phyloP scores from a whole-genome alignment of 176 grass and related monocot genomes.

The Zoysia japonica region DNA sequence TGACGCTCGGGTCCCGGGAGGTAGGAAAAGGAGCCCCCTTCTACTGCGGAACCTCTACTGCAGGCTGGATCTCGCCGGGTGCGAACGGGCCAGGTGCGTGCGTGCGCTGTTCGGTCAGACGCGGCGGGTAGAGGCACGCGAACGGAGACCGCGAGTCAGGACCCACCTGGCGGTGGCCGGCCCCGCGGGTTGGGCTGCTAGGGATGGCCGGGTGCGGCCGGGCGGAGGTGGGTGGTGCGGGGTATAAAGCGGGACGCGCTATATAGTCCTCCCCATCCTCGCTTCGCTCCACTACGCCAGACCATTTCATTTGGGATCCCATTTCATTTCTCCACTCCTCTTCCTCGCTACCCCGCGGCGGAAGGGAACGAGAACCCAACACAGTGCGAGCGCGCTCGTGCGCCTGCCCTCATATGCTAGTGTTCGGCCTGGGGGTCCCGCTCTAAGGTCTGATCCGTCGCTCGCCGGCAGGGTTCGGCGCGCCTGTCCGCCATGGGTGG shows the following conservation, averaged over 20 bases:
- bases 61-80: neutral
- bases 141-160: neutral
- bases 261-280: constrained; percentile 16
- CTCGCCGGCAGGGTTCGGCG: constrained; percentile 10
- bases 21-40: too few species aligned
- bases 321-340: neutral
- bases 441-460: neutral
- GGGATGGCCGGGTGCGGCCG: neutral
- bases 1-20: constrained; percentile 15
- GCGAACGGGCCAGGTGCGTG: constrained; percentile 14
- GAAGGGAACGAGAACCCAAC: neutral
- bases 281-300: neutral
- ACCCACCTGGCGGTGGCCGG: constrained; percentile 19
- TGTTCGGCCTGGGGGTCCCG: neutral
- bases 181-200: neutral
- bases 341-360: neutral
- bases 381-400: neutral
- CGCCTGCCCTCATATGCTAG: neutral
- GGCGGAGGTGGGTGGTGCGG: neutral
- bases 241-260: constrained; percentile 43
- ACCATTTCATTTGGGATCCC: neutral
- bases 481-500: constrained; percentile 51
- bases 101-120: neutral
- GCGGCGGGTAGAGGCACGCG: constrained; percentile 39
- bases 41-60: too few species aligned